Base-by-base conservation (phyloP, 495 filamentous ascomycete species). In the Podospora didyma region DNA sequence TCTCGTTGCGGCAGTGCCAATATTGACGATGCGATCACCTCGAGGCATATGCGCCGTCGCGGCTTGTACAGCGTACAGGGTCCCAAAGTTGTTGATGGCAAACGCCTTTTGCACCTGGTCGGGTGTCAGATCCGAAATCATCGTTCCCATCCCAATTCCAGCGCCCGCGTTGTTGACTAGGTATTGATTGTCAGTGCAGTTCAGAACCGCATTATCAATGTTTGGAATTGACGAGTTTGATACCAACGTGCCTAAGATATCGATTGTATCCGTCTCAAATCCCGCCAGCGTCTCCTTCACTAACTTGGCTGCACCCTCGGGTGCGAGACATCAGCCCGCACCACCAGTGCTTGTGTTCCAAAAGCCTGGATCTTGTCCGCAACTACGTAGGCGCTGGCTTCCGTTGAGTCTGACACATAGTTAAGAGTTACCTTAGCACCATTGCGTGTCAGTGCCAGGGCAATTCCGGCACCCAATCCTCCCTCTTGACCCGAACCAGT, bases 381-480 rank as follows among this genome's bases (percentile, higher is more conserved):
- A 1, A 71, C 62, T n/a, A 59, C 54, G 12, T 52, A 66, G 21
- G 73, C 72, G 6, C 72, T 65, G 2, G 67, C 21, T 1, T 62
- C 59, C 34, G 63, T 69, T 9, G 60, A 48, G 20, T 72, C 69
- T 9, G 71, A 75, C 24, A 74, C 66, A 56, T 70, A 62, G 63
- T 72, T 65, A 53, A 71, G 53, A 20, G 51, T 58, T 22, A 79
- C 74, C 41, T 49, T 63, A 31, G 74, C 74, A 7, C 76, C 77
- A 53, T 73, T 67, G 2, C 62, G 57, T 37, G 74, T 73, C 6
- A 81, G 64, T 1, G 66, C 63, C 3, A 42, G n/a, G 12, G 73
- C 77, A 46, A 79, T 77, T 7, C 63, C 70, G 3, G 73, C 73
- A 2, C 78, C 77, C 34, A 81, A 79, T 24, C 77, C 78, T 50